Conservation (phyloP, 176 grass and related monocot genomes). For the Echinochloa phyllopogon region DNA sequence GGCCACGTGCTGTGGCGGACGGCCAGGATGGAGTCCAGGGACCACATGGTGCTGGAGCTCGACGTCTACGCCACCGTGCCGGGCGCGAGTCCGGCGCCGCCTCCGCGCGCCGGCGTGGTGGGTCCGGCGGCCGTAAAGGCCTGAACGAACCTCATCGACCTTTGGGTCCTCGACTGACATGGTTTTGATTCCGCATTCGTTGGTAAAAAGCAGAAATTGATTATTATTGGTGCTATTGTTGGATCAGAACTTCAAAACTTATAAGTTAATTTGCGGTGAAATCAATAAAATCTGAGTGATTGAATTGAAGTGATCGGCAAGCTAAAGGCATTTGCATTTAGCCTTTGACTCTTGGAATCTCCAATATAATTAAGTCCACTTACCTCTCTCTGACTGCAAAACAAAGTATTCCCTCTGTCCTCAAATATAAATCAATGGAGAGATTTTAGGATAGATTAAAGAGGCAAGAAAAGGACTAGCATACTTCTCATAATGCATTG, state of each 20-base stretch:
- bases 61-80: constrained; percentile 54
- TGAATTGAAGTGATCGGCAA: background rate
- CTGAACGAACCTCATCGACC: background rate
- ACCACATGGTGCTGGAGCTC: constrained; percentile 49
- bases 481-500: too few relatives aligned
- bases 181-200: background rate
- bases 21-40: constrained; percentile 37
- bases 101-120: background rate
- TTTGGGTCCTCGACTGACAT: background rate
- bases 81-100: background rate
- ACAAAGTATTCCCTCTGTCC: too few relatives aligned
- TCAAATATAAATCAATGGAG: too few relatives aligned
- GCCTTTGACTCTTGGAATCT: too few relatives aligned
- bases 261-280: background rate
- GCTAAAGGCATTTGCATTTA: too few relatives aligned
- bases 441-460: too few relatives aligned
- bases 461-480: too few relatives aligned
- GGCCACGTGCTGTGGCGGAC: constrained; percentile 50
- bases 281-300: background rate
- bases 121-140: background rate
- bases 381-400: too few relatives aligned
- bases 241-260: background rate
- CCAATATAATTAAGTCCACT: too few relatives aligned
- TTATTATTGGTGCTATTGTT: background rate
- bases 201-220: background rate